These are phyloP conservation scores for Heteromeles arbutifolia DNA, from an alignment of 306 rosid genomes.

Conservation along the genomic window DNA sequence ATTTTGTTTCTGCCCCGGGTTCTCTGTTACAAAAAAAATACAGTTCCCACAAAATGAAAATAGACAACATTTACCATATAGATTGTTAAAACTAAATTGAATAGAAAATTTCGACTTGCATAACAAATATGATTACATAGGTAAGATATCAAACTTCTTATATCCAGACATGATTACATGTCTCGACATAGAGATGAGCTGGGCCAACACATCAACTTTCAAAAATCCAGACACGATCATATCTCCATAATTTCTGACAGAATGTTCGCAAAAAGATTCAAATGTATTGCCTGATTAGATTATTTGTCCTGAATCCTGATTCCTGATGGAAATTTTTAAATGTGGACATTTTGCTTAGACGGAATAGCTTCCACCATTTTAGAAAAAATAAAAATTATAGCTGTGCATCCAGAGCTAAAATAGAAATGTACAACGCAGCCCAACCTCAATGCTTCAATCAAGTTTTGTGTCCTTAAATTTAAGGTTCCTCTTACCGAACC, in stretches of 20 bases:
- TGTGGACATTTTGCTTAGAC: not conserved
- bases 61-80: not conserved
- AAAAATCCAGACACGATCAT: not conserved
- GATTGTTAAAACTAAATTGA: not conserved
- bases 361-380: not conserved
- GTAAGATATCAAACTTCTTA: not conserved
- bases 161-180: not conserved
- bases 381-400: not conserved
- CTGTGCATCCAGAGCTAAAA: not conserved
- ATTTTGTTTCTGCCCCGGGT: slow-evolving; percentile 76
- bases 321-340: not conserved
- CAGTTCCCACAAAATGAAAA: slow-evolving; percentile 7
- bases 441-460: not conserved
- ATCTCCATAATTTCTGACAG: not conserved
- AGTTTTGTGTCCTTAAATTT: not conserved
- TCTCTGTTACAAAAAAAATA: slow-evolving; percentile 53
- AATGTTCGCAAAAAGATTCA: not conserved
- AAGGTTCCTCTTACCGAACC: not conserved
- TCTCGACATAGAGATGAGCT: not conserved
- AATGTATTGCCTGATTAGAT: not conserved
- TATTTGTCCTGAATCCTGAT: not conserved
- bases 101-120: not conserved
- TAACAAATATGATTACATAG: not conserved
- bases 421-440: not conserved
- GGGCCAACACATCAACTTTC: not conserved